A percentile compares a stretch with the other conserved stretches of the same genome.
phyloP scores from a whole-genome alignment of 768 basidiomycete species.

The Lentinula guzmanii region DNA sequence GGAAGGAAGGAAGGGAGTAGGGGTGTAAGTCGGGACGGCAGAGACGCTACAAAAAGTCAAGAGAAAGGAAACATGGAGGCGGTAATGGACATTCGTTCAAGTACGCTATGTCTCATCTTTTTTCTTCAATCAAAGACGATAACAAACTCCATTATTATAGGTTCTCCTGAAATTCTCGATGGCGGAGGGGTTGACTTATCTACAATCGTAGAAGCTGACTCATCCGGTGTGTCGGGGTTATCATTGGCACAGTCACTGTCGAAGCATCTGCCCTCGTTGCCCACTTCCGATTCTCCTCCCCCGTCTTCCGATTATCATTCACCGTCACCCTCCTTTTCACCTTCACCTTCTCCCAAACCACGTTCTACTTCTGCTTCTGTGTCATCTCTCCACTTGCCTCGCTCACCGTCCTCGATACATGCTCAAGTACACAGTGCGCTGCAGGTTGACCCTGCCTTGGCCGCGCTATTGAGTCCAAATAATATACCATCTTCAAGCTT shows the following conservation, averaged over 20 bases:
- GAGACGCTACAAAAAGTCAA: neutral
- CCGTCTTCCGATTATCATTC: neutral
- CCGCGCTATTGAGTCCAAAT: conserved; percentile 1
- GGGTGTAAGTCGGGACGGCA: neutral
- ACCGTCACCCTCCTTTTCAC: neutral
- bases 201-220: conserved; percentile 6
- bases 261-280: neutral
- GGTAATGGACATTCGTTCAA: neutral
- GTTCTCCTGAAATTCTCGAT: neutral
- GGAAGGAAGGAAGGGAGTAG: neutral
- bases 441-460: conserved; percentile 1
- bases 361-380: neutral
- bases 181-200: neutral
- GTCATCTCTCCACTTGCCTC: neutral
- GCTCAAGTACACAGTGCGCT: neutral
- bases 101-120: neutral
- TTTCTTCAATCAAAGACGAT: neutral
- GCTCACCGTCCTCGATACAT: neutral
- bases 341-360: neutral
- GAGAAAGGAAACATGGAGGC: neutral
- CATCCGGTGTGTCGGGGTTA: neutral
- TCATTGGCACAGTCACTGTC: neutral
- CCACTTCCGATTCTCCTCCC: neutral
- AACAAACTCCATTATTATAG: neutral
- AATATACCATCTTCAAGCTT: neutral